phyloP scores from a whole-genome alignment of 1,284 basidiomycete genomes.

The Paramarasmius palmivorus region DNA sequence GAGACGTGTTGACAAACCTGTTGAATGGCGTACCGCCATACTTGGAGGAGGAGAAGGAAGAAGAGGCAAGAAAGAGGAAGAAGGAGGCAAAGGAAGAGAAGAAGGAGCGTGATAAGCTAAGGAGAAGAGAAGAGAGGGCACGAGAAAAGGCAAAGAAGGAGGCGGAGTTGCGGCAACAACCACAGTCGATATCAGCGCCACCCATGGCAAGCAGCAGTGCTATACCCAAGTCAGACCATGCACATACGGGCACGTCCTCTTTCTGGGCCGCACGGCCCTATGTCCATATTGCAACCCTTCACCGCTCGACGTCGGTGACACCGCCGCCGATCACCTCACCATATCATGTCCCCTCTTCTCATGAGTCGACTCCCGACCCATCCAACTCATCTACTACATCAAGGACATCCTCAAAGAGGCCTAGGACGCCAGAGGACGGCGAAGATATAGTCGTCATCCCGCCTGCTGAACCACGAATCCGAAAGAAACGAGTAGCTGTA shows the following conservation, averaged over 20 bases:
- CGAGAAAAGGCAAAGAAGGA: conserved; percentile 20
- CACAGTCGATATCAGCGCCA: conserved; percentile 4
- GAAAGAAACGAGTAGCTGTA: conserved; percentile 70
- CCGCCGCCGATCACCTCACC: conserved; percentile 65
- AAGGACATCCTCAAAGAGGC: conserved; percentile 75
- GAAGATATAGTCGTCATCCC: conserved; percentile 20
- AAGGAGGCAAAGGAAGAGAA: conserved; percentile 33
- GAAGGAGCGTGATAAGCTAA: conserved; percentile 45
- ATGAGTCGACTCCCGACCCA: conserved; percentile 69
- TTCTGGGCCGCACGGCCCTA: conserved; percentile 67
- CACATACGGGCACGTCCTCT: conserved; percentile 36
- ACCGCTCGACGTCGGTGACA: conserved; percentile 71
- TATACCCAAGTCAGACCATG: conserved; percentile 22
- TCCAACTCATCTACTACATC: conserved; percentile 72
- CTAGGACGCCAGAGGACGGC: conserved; percentile 61
- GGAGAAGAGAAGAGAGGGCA: conserved; percentile 29
- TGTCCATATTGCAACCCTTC: conserved; percentile 64
- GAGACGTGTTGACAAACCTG: conserved; percentile 76
- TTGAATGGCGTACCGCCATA: conserved; percentile 73
- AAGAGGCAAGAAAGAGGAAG: conserved; percentile 43
- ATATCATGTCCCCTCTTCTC: conserved; percentile 57
- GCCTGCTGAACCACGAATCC: conserved; percentile 32
- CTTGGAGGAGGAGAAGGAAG: conserved; percentile 58
- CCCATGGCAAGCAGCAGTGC: conserved; percentile 1
- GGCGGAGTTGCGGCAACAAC: conserved; percentile 7